A percentile compares a stretch with the other conserved stretches of the same genome.
phyloP scores from a whole-genome alignment of 106 monocot species.

The Gastrodia elata region DNA sequence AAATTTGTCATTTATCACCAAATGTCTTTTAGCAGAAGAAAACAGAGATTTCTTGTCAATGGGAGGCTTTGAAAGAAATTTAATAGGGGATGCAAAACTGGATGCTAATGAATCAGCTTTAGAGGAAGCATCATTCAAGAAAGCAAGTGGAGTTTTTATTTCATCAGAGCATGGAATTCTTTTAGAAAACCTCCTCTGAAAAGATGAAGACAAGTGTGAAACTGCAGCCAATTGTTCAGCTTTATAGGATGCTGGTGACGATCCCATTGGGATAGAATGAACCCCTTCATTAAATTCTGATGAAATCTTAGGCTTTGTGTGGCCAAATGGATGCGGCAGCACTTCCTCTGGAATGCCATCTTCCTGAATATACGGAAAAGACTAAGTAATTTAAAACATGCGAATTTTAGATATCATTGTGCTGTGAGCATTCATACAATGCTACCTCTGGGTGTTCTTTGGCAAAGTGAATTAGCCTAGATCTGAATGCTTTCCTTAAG shows the following conservation, averaged over 20 bases:
- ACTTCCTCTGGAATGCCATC: slow-evolving; percentile 50
- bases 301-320: slow-evolving; percentile 10
- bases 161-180: slow-evolving; percentile 13
- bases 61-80: slow-evolving; percentile 8
- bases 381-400: no score
- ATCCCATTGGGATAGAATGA: background rate
- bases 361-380: slow-evolving; percentile 27
- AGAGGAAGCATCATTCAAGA: background rate
- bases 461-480: slow-evolving; percentile 36
- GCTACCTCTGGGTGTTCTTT: slow-evolving; percentile 48
- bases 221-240: slow-evolving; percentile 16
- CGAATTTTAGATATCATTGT: no score
- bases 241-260: background rate
- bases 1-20: background rate
- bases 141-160: slow-evolving; percentile 22
- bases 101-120: slow-evolving; percentile 10
- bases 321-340: slow-evolving; percentile 50
- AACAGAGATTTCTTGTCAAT: slow-evolving; percentile 16
- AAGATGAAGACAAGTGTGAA: slow-evolving; percentile 50
- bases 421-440: background rate
- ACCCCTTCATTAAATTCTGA: background rate
- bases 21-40: slow-evolving; percentile 3
- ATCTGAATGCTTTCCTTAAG: slow-evolving; percentile 43
- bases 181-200: slow-evolving; percentile 35
- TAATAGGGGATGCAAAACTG: slow-evolving; percentile 11